phyloP scores from a whole-genome alignment of 2,329 filamentous ascomycete species.

The Cytospora schulzeri region DNA sequence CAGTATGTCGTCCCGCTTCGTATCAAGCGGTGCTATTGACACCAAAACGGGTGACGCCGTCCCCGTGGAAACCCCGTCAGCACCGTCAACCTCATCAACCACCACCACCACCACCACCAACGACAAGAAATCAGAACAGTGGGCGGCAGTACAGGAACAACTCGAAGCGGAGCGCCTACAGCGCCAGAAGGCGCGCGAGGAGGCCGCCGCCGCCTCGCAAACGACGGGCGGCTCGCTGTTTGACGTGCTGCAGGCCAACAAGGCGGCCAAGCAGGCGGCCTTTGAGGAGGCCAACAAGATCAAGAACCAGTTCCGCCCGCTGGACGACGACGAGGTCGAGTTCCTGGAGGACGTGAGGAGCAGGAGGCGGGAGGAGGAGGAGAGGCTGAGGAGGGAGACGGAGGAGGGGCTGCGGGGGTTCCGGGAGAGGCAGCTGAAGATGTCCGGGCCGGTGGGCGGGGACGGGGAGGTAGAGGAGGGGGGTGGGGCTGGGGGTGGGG shows the following conservation, averaged over 20 bases:
- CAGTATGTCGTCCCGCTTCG: constrained; percentile 56
- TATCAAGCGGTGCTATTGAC: constrained; percentile 57
- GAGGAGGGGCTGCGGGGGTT: constrained; percentile 60
- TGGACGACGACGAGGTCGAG: constrained; percentile 79
- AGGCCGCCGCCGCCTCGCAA: constrained; percentile 42
- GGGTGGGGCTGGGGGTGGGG: constrained; percentile 26
- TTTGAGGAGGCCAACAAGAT: constrained; percentile 75
- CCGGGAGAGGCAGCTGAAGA: constrained; percentile 51
- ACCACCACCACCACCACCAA: constrained; percentile 23
- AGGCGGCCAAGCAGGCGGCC: constrained; percentile 80
- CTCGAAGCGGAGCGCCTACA: constrained; percentile 62
- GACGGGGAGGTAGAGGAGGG: constrained; percentile 19
- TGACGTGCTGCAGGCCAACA: constrained; percentile 79
- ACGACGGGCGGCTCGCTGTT: constrained; percentile 58
- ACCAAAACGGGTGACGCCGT: constrained; percentile 37
- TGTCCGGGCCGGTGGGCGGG: constrained; percentile 17
- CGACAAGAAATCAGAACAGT: constrained; percentile 48
- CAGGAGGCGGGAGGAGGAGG: constrained; percentile 55
- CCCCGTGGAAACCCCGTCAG: constrained; percentile 12
- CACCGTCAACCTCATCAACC: constrained; percentile 2
- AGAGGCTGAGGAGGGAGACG: constrained; percentile 55
- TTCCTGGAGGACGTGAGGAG: constrained; percentile 66
- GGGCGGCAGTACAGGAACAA: constrained; percentile 66
- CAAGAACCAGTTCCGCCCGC: constrained; percentile 74
- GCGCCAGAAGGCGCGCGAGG: constrained; percentile 46